These are phyloP conservation scores for Vigna unguiculata DNA, from an alignment of 306 rosid species.

Conservation along the genomic window DNA sequence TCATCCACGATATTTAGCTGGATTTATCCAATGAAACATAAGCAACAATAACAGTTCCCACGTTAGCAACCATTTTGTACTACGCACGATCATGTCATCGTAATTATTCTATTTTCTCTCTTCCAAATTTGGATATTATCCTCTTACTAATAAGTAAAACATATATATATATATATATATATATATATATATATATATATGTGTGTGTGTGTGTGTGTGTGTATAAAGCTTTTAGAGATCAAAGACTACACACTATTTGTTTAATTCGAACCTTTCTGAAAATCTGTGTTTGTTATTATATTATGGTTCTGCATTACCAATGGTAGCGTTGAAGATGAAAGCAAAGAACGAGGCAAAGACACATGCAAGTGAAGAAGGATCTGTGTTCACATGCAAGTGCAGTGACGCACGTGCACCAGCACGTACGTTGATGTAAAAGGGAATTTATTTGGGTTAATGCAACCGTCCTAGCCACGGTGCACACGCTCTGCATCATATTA, in stretches of 20 bases:
- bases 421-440: not conserved
- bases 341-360: slow-evolving; percentile 10
- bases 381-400: slow-evolving; percentile 25
- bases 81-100: not conserved
- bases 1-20: slow-evolving; percentile 34
- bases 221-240: no score
- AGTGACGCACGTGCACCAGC: slow-evolving; percentile 8
- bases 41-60: slow-evolving; percentile 15
- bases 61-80: slow-evolving; percentile 42
- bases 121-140: not conserved
- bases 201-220: no score
- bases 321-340: not conserved
- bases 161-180: no score
- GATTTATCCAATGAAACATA: not conserved
- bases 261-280: not conserved
- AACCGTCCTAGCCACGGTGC: not conserved
- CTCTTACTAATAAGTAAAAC: not conserved
- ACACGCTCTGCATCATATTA: not conserved
- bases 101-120: not conserved
- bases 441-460: slow-evolving; percentile 4
- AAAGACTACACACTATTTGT: no score
- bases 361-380: not conserved
- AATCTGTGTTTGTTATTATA: not conserved
- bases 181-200: no score
- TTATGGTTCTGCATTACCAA: not conserved